A percentile compares a stretch with the other conserved stretches of the same genome.
Evolutionary conservation across 2,329 filamentous ascomycete genomes (phyloP).

Genomic region (Rhexocercosporidium sp.): DNA sequence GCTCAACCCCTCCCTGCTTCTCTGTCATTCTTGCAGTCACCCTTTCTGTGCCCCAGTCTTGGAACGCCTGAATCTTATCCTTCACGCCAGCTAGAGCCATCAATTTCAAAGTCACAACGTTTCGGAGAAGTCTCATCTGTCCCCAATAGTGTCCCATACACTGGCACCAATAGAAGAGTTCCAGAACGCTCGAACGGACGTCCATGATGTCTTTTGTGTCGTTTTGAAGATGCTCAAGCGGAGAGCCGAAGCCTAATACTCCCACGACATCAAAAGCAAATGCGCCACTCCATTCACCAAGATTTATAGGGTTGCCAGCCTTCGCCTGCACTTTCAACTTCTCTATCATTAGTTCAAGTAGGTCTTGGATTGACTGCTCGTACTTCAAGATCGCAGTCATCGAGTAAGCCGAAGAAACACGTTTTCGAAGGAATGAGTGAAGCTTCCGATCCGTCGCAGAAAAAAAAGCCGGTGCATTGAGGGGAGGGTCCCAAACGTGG

Average conservation of each 20-base stretch:
- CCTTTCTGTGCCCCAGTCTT: background rate
- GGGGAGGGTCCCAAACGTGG: background rate
- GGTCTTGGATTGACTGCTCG: constrained; percentile 21
- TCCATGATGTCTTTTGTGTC: constrained; percentile 5
- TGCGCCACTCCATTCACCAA: constrained; percentile 7
- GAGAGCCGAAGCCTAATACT: constrained; percentile 46
- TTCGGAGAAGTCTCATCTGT: constrained; percentile 1
- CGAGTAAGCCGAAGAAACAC: constrained; percentile 46
- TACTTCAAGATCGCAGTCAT: constrained; percentile 32
- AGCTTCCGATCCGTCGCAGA: constrained; percentile 46
- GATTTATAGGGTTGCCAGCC: background rate
- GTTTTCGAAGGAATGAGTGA: constrained; percentile 44
- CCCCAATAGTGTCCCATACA: constrained; percentile 7
- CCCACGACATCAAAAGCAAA: constrained; percentile 49
- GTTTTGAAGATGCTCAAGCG: constrained; percentile 46
- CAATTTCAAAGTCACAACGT: background rate
- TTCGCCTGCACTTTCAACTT: constrained; percentile 12
- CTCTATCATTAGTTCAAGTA: constrained; percentile 8
- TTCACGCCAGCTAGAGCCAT: background rate
- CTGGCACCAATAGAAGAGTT: background rate
- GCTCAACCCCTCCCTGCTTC: background rate
- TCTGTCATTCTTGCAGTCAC: constrained; percentile 4
- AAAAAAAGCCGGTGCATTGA: constrained; percentile 35
- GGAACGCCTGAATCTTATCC: constrained; percentile 2
- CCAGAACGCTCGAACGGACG: background rate